Evolutionary conservation across 805 yeast genomes (phyloP), one percentile per base, ranked within the genome.

Genomic region (Cyberlindnera subsufficiens): DNA sequence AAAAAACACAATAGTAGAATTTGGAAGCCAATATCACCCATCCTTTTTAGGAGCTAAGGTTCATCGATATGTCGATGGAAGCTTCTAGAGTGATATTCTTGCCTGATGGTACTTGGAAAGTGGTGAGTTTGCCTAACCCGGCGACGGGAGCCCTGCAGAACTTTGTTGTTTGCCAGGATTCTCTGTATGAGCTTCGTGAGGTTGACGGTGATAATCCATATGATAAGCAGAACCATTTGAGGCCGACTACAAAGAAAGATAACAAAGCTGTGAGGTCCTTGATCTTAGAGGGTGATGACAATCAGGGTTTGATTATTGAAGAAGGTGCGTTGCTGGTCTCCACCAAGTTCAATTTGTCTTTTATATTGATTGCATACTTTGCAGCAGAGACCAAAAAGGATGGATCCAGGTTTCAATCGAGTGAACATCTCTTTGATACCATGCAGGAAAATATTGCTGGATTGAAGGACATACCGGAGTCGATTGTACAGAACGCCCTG

Each of bases 351-450:
- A 69, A 74, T 47, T 38, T 65, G 8, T 57, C 58, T 0, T 77
- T 68, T 54, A 50, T 67, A 4, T 47, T 77, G 37, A 56, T 75
- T 11, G 48, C 64, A 3, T 59, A 61, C 35, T 66, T 74, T 49
- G 52, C 56, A 19, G 40, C 49, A 4, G 42, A 53, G 27, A 42
- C 61, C 3, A 56, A 56, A 17, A 53, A 53, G 32, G 49, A 35
- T n/a, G 45, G 39, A 15, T 54, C 36, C 51, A 68, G 44, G 57
- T 56, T 48, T 39, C 56, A 58, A 33, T 50, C 72, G 0, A 50
- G 65, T 14, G 78, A 76, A 18, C 80, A 76, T 52, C 48, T 76
- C 4, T 52, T 61, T 7, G 78, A 73, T 48, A 46, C 53, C 15
- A 45, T 69, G 27, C 54, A 56, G n/a, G 52, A 47, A 14, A 43